Evolutionary conservation across 2,329 filamentous ascomycete species (phyloP), one percentile per base, ranked within the genome.

Genomic region (Fusarium xylarioides): DNA sequence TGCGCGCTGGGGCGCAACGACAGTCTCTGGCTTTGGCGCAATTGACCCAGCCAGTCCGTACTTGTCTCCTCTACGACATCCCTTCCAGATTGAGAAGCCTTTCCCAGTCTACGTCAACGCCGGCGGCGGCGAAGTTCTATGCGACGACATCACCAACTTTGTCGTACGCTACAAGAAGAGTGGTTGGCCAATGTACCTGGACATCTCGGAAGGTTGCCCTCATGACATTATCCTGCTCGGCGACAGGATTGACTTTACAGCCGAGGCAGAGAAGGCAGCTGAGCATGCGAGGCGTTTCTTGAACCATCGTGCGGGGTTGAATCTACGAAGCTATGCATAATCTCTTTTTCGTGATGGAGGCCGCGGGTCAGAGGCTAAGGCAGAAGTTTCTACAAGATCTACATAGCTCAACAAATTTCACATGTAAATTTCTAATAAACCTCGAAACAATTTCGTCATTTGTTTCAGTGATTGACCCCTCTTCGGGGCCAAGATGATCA

Each of bases 181-280:
- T 19, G 74, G 71, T 5, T 76, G 74, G 74, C n/a, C 43, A 12
- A 32, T 76, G 26, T 49, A 57, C 15, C 34, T 76, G 44, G 55
- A 70, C 26, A 52, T 76, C 4, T 76, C 74, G 15, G 49, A 61
- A 38, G 63, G 42, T 1, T 76, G 71, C 16, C 74, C 74, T 38
- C 74, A 76, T 58, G 74, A 76, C 43, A 67, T 76, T 42, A 50
- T 76, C 1, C 32, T 76, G 10, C 12, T 76, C 14, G 74, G 74
- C 8, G 43, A 65, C 21, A 67, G 46, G 12, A 63, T 76, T 40
- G 63, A 42, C 4, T 74, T 76, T n/a, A 35, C 34, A 28, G 55
- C 69, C 47, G 64, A 76, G 66, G 74, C 74, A 9, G 54, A 74
- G 16, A 59, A 66, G 32, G 74, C 74, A 32, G 74, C 55, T 30